Evolutionary conservation across 2,329 filamentous ascomycete species (phyloP), one percentile per base, ranked within the genome.

Genomic region (Neurospora crassa): DNA sequence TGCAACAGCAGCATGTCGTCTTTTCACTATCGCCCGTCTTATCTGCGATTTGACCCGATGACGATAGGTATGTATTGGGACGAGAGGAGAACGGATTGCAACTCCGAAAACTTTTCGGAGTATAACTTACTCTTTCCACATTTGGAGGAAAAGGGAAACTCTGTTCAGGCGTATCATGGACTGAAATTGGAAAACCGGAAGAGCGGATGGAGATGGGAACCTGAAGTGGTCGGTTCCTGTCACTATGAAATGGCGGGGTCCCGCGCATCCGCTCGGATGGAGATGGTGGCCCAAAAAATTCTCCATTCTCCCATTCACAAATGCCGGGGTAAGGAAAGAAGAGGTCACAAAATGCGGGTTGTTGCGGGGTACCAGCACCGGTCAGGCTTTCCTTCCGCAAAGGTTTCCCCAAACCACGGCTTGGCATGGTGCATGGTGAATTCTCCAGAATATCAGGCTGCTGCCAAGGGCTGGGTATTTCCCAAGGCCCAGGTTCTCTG

Each of bases 391-490:
- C 24, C 45, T 53, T 53, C 45, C 45, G 45, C 20, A 47, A 47
- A 47, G 11, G 45, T 24, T 29, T 59, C 47, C 14, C 14, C 24
- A 53, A 45, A 47, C 5, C 20, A 53, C 20, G 45, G 20, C 53
- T 63, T 63, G 53, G 53, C 53, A 63, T 63, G 24, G 14, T 34
- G 53, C 53, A 63, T 63, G 24, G 14, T 34, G 24, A 29, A 34
- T 63, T 63, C 53, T 24, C 53, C 53, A 63, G 53, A 63, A 11
- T 63, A 63, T 63, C 70, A 74, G 73, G 72, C 73, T 74, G 72
- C 73, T 74, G 76, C 76, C 76, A 77, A 77, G 76, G 47, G 40
- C 75, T 76, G 71, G 76, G 75, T 74, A 71, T 47, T 72, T 71
- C 59, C 73, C 74, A 72, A 67, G 63, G 67, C 71, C 74, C 72